phyloP scores from a whole-genome alignment of 805 yeast genomes.

The Candida schatavii region DNA sequence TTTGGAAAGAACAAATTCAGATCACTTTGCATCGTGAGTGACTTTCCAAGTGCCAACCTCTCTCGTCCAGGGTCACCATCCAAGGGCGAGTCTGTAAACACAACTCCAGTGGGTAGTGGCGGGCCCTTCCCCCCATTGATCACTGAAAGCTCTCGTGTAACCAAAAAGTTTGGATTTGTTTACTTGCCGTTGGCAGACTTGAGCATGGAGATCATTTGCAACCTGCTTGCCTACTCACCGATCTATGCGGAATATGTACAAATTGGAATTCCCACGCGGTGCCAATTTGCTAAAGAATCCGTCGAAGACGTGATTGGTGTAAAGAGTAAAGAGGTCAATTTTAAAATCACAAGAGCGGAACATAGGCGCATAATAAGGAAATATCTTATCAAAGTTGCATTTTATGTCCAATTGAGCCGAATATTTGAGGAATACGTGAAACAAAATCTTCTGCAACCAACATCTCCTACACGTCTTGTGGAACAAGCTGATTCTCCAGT shows the following conservation, averaged over 20 bases:
- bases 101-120: background rate
- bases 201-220: slow-evolving; percentile 17
- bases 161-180: slow-evolving; percentile 18
- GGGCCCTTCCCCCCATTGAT: slow-evolving; percentile 16
- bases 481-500: background rate
- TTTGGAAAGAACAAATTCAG: slow-evolving; percentile 67
- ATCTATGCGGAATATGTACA: slow-evolving; percentile 58
- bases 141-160: slow-evolving; percentile 23
- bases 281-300: slow-evolving; percentile 35
- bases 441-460: slow-evolving; percentile 3
- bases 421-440: slow-evolving; percentile 44
- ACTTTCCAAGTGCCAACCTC: slow-evolving; percentile 34
- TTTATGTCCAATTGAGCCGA: slow-evolving; percentile 63
- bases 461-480: background rate
- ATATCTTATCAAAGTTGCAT: slow-evolving; percentile 53
- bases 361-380: slow-evolving; percentile 35
- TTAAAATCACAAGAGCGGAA: slow-evolving; percentile 16
- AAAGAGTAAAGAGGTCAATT: slow-evolving; percentile 20
- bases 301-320: slow-evolving; percentile 13
- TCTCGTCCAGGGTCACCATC: slow-evolving; percentile 20
- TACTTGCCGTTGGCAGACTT: slow-evolving; percentile 17
- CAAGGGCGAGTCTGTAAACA: slow-evolving; percentile 9
- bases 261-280: slow-evolving; percentile 32
- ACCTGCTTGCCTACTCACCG: slow-evolving; percentile 41
- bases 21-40: slow-evolving; percentile 54